A percentile compares a stretch with the other conserved stretches of the same genome.
phyloP scores from a whole-genome alignment of 208 protist species.

The Porcisia deanei region DNA sequence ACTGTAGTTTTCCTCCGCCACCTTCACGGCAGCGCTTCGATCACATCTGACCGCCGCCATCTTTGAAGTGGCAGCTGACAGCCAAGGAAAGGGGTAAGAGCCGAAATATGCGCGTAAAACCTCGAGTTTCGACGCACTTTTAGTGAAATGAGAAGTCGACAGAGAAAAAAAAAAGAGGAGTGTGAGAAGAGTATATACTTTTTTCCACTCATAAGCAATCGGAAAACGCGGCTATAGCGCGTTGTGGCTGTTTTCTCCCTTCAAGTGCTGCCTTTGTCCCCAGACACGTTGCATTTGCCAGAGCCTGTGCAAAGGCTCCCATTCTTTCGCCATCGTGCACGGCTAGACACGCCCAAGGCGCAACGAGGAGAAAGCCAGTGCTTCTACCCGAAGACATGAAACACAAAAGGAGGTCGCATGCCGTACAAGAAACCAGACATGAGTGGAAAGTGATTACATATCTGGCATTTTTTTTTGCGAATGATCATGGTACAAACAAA shows the following conservation, averaged over 20 bases:
- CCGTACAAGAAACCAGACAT: background rate
- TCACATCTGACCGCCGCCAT: constrained; percentile 32
- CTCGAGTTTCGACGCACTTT: background rate
- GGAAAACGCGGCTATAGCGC: background rate
- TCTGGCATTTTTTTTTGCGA: background rate
- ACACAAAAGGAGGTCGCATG: background rate
- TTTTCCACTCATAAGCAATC: background rate
- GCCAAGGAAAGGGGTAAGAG: background rate
- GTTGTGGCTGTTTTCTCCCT: background rate
- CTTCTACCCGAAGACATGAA: background rate
- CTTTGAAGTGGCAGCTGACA: background rate
- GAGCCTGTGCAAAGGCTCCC: background rate
- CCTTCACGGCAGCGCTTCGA: constrained; percentile 34
- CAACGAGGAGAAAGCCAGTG: background rate
- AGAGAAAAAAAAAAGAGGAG: constrained; percentile 7
- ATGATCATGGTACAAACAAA: constrained; percentile 1
- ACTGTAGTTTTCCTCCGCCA: constrained; percentile 55
- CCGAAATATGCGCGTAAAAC: background rate
- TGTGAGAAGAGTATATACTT: background rate
- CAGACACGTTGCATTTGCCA: background rate
- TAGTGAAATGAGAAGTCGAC: constrained; percentile 4
- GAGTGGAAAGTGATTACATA: background rate
- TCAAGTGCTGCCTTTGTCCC: background rate
- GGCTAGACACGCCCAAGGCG: background rate
- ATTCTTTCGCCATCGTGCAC: background rate